These are phyloP conservation scores for Acacia pycnantha DNA, from an alignment of 331 rosid genomes.

Conservation along the genomic window DNA sequence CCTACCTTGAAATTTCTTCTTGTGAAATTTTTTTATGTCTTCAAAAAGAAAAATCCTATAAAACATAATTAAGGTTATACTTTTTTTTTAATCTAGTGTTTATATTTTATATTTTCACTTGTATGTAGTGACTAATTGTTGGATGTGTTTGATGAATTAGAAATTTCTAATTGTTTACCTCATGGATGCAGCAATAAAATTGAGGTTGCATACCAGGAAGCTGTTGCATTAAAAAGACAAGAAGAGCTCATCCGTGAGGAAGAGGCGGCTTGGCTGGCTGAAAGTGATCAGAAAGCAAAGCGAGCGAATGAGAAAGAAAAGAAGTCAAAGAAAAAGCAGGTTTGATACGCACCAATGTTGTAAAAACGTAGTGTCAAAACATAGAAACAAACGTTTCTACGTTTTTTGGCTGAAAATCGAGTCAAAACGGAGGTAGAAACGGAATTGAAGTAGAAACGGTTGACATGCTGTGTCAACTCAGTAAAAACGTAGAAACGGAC, in stretches of 20 bases:
- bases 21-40: background rate
- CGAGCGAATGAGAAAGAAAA: conserved; percentile 83
- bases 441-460: too few relatives aligned
- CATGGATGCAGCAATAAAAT: conserved; percentile 82
- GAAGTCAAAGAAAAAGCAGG: conserved; percentile 93
- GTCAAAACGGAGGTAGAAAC: too few relatives aligned
- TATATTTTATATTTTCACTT: conserved; percentile 3
- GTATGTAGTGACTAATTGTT: conserved; percentile 5
- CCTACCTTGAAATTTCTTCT: background rate
- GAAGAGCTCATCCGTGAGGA: conserved; percentile 99
- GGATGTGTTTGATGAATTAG: conserved; percentile 13
- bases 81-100: background rate
- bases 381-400: too few relatives aligned
- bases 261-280: conserved; percentile 95
- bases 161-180: conserved; percentile 31
- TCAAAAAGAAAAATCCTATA: background rate
- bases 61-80: background rate
- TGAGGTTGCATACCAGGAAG: conserved; percentile 98
- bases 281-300: conserved; percentile 86
- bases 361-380: too few relatives aligned
- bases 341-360: conserved; percentile 17
- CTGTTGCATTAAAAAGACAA: conserved; percentile 97
- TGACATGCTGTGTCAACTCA: too few relatives aligned
- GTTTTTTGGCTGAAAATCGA: too few relatives aligned
- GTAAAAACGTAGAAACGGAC: too few relatives aligned